Evolutionary conservation across 2,329 filamentous ascomycete genomes (phyloP).

Genomic region (Leptographium procerum): DNA sequence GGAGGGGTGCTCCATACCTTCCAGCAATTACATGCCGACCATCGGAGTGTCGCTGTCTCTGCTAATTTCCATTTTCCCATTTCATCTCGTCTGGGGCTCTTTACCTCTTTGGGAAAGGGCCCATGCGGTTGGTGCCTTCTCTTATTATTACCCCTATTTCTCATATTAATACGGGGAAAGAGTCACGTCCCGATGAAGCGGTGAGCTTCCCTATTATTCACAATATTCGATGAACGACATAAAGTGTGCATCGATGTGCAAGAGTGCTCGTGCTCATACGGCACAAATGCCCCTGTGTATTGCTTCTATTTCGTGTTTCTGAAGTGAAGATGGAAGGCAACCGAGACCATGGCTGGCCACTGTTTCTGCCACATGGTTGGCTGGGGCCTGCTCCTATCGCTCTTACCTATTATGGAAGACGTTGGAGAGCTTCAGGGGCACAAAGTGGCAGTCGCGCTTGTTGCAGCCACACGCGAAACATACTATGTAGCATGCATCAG

Average conservation of each 20-base stretch:
- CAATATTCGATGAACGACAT: neutral
- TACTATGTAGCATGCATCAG: slow-evolving; percentile 8
- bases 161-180: slow-evolving; percentile 8
- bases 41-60: slow-evolving; percentile 7
- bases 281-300: neutral
- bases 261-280: neutral
- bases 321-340: neutral
- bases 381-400: neutral
- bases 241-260: neutral
- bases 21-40: slow-evolving; percentile 5
- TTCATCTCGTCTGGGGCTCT: neutral
- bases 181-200: neutral
- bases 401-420: slow-evolving; percentile 1
- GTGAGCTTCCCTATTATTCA: neutral
- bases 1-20: slow-evolving; percentile 9
- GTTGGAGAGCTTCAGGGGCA: slow-evolving; percentile 4
- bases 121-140: neutral
- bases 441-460: slow-evolving; percentile 1
- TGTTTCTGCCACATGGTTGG: neutral
- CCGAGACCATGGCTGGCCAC: neutral
- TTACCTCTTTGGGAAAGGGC: neutral
- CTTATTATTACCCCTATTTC: slow-evolving; percentile 11
- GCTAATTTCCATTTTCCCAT: neutral
- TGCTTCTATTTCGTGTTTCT: neutral
- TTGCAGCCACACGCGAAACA: slow-evolving; percentile 10